Percentiles rank a stretch among this genome's conserved stretches.
These are phyloP conservation scores for Mollisia scopiformis DNA, from an alignment of 2,329 filamentous ascomycete species.

Conservation along the genomic window DNA sequence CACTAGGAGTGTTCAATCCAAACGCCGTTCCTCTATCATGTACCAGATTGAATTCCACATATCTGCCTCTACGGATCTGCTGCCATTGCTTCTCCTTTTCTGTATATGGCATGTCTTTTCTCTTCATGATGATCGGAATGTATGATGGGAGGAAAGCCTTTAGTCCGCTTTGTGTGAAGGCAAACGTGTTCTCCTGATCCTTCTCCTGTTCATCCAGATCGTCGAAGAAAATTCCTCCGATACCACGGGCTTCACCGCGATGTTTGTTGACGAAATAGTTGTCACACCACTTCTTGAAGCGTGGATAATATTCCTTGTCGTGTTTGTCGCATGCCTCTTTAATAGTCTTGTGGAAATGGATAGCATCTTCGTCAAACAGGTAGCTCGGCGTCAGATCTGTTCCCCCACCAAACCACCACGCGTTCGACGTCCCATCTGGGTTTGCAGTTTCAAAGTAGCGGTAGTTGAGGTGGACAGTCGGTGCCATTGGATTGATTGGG, in stretches of 20 bases:
- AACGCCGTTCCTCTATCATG: conserved; percentile 96
- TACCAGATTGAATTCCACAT: conserved; percentile 98
- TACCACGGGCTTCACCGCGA: conserved; percentile 79
- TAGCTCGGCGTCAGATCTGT: conserved; percentile 93
- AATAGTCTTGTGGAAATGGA: conserved; percentile 93
- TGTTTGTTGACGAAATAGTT: conserved; percentile 97
- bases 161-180: conserved; percentile 84
- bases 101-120: conserved; percentile 91
- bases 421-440: conserved; percentile 76
- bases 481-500: conserved; percentile 93
- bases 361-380: conserved; percentile 94
- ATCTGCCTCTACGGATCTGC: conserved; percentile 89
- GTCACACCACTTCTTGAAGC: conserved; percentile 98
- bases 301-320: conserved; percentile 87
- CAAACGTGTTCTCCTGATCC: conserved; percentile 86
- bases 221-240: conserved; percentile 98
- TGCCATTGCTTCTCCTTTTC: conserved; percentile 94
- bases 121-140: conserved; percentile 81
- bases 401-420: conserved; percentile 98
- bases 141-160: conserved; percentile 90
- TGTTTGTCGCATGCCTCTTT: conserved; percentile 94
- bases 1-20: conserved; percentile 88
- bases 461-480: conserved; percentile 97
- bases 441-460: conserved; percentile 97
- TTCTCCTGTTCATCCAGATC: conserved; percentile 88